These are phyloP conservation scores for Ocimum tenuiflorum DNA, from an alignment of 257 asterid genomes.

Conservation along the genomic window DNA sequence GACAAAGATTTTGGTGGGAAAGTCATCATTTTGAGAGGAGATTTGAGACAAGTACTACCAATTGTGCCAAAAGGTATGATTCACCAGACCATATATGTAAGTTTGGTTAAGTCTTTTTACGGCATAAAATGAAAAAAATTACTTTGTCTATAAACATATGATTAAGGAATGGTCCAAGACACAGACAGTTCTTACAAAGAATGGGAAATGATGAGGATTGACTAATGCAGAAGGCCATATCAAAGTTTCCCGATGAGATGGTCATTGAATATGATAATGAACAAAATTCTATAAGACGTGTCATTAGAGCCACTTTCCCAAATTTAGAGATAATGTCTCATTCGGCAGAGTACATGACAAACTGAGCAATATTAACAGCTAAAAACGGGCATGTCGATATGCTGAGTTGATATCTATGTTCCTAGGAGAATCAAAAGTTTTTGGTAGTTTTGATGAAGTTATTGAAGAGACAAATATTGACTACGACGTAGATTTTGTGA, in stretches of 20 bases:
- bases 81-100: neutral
- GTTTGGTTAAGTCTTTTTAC: neutral
- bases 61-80: neutral
- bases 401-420: neutral
- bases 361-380: neutral
- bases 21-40: neutral
- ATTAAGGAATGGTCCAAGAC: neutral
- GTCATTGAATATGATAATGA: neutral
- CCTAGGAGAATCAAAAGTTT: neutral
- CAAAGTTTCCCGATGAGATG: neutral
- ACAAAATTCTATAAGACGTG: neutral
- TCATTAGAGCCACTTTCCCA: neutral
- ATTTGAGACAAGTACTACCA: neutral
- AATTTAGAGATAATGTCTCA: neutral
- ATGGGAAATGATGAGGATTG: neutral
- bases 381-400: too few species aligned
- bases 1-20: too few species aligned
- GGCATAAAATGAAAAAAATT: neutral
- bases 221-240: neutral
- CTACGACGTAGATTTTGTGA: too few species aligned
- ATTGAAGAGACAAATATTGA: too few species aligned
- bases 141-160: neutral
- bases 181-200: neutral
- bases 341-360: neutral
- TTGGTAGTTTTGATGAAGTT: too few species aligned